Conservation (phyloP, 139 green algal genomes). For the Coelastrella sp. region DNA sequence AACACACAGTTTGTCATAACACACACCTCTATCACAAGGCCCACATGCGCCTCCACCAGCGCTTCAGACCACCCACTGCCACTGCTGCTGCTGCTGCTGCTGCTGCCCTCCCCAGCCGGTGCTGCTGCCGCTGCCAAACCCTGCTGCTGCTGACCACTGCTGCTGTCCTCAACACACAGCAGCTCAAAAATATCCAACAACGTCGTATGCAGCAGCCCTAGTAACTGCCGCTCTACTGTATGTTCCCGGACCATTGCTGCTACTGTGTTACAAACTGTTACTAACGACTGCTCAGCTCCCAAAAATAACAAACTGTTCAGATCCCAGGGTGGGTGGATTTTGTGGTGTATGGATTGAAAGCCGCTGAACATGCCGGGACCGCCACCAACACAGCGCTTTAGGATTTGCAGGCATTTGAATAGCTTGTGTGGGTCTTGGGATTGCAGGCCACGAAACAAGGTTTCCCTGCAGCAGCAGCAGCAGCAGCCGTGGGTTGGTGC, state of each 20-base stretch:
- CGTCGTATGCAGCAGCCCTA: conserved; percentile 23
- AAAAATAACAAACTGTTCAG: background rate
- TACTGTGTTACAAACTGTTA: conserved; percentile 23
- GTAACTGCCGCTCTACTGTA: conserved; percentile 8
- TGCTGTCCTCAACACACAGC: background rate
- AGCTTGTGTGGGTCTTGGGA: conserved; percentile 19
- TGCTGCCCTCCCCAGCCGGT: background rate
- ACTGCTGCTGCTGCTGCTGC: background rate
- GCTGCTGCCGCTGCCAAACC: background rate
- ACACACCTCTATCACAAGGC: conserved; percentile 12
- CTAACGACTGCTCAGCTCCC: conserved; percentile 5
- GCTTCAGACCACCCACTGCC: background rate
- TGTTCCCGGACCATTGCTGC: conserved; percentile 7
- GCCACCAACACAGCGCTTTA: conserved; percentile 21
- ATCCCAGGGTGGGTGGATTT: background rate
- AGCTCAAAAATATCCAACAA: conserved; percentile 30
- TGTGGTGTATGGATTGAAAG: background rate
- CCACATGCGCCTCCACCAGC: background rate
- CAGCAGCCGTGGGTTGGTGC: too few species aligned
- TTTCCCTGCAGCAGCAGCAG: background rate
- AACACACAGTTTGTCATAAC: too few species aligned
- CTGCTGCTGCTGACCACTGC: background rate
- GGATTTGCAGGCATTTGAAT: conserved; percentile 12
- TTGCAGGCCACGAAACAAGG: background rate
- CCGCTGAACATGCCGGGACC: background rate